Percentiles rank a stretch among this genome's conserved stretches.
Evolutionary conservation across 1,139 yeast genomes (phyloP).

Genomic region (Schwanniomyces etchellsii): DNA sequence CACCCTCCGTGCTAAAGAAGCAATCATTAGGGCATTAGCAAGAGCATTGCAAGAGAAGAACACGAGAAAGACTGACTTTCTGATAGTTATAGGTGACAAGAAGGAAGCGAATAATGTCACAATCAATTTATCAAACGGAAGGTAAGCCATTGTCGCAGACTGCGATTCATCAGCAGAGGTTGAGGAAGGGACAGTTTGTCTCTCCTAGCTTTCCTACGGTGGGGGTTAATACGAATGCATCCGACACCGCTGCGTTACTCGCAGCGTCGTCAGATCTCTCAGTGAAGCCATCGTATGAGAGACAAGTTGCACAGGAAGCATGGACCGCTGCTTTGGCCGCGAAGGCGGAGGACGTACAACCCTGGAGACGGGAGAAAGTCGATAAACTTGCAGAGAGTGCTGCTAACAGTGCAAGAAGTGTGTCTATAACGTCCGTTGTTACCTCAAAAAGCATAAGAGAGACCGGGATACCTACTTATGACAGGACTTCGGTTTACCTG

Average conservation of each 20-base stretch:
- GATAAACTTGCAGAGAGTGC: slow-evolving; percentile 47
- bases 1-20: too few species aligned
- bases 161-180: slow-evolving; percentile 72
- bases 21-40: too few species aligned
- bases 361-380: slow-evolving; percentile 38
- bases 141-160: slow-evolving; percentile 70
- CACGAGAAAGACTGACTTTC: too few species aligned
- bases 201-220: slow-evolving; percentile 63
- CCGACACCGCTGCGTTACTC: slow-evolving; percentile 71
- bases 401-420: slow-evolving; percentile 19
- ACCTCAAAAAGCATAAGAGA: slow-evolving; percentile 12
- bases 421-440: slow-evolving; percentile 20
- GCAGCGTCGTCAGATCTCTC: slow-evolving; percentile 65
- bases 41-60: too few species aligned
- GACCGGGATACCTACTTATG: slow-evolving; percentile 33
- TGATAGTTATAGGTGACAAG: too few species aligned
- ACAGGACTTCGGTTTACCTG: slow-evolving; percentile 31
- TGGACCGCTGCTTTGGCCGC: slow-evolving; percentile 63
- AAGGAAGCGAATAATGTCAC: too few species aligned
- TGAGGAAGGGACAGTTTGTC: slow-evolving; percentile 68
- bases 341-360: slow-evolving; percentile 30
- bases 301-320: slow-evolving; percentile 60
- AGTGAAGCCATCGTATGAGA: slow-evolving; percentile 56
- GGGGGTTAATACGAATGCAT: slow-evolving; percentile 67
- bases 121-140: slow-evolving; percentile 56